phyloP scores from a whole-genome alignment of 345 rosid genomes.

The Lenwebbia sp. region DNA sequence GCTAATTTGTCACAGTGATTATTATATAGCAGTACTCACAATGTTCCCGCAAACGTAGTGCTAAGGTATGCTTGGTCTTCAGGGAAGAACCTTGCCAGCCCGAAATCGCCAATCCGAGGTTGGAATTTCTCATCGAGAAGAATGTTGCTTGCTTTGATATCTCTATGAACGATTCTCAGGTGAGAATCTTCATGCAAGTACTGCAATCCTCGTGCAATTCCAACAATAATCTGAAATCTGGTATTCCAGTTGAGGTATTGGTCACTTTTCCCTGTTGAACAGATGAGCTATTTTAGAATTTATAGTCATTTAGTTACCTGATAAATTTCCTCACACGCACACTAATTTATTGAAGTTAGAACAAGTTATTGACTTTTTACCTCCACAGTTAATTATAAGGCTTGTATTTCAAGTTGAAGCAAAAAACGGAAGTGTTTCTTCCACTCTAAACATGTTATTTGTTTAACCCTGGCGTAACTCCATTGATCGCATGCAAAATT shows the following conservation, averaged over 20 bases:
- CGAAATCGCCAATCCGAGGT: conserved; percentile 64
- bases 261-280: conserved; percentile 24
- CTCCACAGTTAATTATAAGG: not conserved
- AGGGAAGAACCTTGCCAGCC: conserved; percentile 66
- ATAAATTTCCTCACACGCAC: not conserved
- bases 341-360: not conserved
- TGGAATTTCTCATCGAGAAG: conserved; percentile 62
- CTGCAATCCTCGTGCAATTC: conserved; percentile 58
- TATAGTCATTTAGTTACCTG: not conserved
- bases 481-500: not conserved
- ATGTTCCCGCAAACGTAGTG: conserved; percentile 57
- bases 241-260: conserved; percentile 35
- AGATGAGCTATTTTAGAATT: not conserved
- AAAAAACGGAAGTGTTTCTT: not conserved
- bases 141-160: conserved; percentile 72
- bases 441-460: not conserved
- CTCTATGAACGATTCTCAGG: conserved; percentile 48
- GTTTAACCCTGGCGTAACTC: not conserved
- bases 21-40: conserved; percentile 25
- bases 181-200: conserved; percentile 65
- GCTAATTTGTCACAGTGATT: not conserved
- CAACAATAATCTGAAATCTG: conserved; percentile 44
- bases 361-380: not conserved
- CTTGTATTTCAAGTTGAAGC: not conserved
- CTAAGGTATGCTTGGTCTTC: conserved; percentile 63